Base-by-base conservation (phyloP, 1,284 basidiomycete genomes). In the Moesziomyces sp. region DNA sequence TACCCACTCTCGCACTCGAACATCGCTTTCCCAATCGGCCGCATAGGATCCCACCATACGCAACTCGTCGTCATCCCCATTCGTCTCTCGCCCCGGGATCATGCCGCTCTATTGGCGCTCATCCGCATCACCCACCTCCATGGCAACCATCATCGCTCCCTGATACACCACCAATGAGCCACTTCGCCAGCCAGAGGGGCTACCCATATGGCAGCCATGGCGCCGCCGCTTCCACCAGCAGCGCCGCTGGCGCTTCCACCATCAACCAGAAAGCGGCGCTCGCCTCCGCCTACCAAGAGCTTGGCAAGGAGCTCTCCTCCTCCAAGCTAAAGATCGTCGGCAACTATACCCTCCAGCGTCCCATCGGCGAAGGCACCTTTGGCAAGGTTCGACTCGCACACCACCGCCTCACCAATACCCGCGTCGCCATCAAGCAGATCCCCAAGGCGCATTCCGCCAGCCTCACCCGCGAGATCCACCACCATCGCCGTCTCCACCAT, bases 381-480 rank as follows among this genome's bases (percentile, higher is more conserved):
- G 94, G 94, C 53, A 95, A 94, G 83, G 94, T 97, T 24, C 90
- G 94, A 55, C 87, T 97, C 82, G 94, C 93, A 49, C 94, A 92
- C 1, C 94, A 97, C 85, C 91, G 94, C 64, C 88, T 96, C 51
- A 94, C 94, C 38, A 74, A 70, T 50, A 68, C 64, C 8, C 72
- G 67, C 18, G 71, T 97, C 70, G 96, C 96, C 53, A 92, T 99
- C 86, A 99, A 99, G 86, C 95, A 98, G 85, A 94, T 99, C 69
- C 94, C 96, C 40, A 98, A 98, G 85, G 93, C 51, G 88, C 93
- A 26, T 44, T 83, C 66, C 52, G 84, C 72, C 89, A 93, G 48
- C 51, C 88, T 99, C 51, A 99, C 95, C 14, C 89, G 97, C 71
- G 97, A 99, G 86, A 96, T 99, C 62, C 96, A 99, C 82, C 96